Evolutionary conservation across 163 green algal species (phyloP).

Genomic region (Picocystis sp.): DNA sequence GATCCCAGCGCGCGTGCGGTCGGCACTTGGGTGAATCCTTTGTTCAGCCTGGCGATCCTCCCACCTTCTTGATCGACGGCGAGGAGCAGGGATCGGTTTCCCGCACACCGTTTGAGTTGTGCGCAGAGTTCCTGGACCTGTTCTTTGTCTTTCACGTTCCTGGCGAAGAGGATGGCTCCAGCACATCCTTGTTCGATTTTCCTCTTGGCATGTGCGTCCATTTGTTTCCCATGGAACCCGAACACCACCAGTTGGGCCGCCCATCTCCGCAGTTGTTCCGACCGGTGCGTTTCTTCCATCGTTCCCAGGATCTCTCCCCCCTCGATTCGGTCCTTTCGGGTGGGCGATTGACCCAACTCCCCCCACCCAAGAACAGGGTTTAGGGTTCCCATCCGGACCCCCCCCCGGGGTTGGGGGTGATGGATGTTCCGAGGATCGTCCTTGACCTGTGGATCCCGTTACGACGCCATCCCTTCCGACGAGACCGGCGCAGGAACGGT

Average conservation of each 20-base stretch:
- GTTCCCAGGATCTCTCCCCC: background rate
- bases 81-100: constrained; percentile 7
- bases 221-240: constrained; percentile 12
- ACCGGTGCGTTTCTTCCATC: constrained; percentile 2
- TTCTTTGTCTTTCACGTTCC: constrained; percentile 18
- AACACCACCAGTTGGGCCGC: constrained; percentile 12
- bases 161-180: constrained; percentile 19
- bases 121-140: constrained; percentile 21
- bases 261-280: constrained; percentile 2
- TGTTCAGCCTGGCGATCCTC: constrained; percentile 13
- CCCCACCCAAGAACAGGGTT: no score
- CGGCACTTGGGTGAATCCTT: constrained; percentile 22
- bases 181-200: constrained; percentile 19
- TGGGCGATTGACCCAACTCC: no score
- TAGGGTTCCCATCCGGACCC: no score
- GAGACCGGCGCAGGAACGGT: no score
- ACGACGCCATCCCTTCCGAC: no score
- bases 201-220: constrained; percentile 9
- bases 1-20: constrained; percentile 7
- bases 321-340: background rate
- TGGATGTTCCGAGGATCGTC: no score
- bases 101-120: constrained; percentile 16
- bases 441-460: no score
- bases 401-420: no score
- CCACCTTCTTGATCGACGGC: constrained; percentile 24